Base-by-base conservation (phyloP, 768 basidiomycete species). In the Imleria badia region DNA sequence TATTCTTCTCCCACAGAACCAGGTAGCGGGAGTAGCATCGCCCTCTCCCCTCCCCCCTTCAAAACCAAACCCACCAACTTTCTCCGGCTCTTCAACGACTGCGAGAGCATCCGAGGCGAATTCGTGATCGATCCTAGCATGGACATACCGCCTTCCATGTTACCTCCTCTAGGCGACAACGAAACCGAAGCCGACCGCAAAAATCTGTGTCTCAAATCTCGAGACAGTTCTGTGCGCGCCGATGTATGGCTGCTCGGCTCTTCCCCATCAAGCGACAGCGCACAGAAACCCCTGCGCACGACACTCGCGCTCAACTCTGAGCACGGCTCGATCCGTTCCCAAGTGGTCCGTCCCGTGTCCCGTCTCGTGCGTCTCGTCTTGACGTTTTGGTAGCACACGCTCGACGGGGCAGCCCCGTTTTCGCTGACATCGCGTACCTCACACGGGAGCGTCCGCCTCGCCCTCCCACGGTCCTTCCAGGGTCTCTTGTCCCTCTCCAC, bases 81-180 rank as follows among this genome's bases (percentile, higher is more conserved):
- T 26, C 59, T 72, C 35, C 4, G 34, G 1, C 48, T 70, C 0
- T 50, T 33, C 44, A 56, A 55, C 14, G 44, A 45, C 11, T 5
- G 54, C 15, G 35, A 23, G 33, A 2, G 36, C n/a, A 34, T 69
- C 44, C 52, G 42, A 3, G 68, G 70, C 35, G 60, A 67, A 45
- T 81, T 78, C 67, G 62, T 76, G 31, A 65, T 82, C 38, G 76
- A 82, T 52, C 75, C 81, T 2, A 55, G 65, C 19, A 63, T 81
- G 20, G 30, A 47, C 12, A 71, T 82, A 42, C 80, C 81, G 0
- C 5, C 61, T 0, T 52, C 69, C 17, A 48, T 78, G 35, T 65
- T 81, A 8, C 73, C 77, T 4, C 74, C 79, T 22, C 59, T 81
- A 0, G 39, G 47, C 6, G 48, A 51, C 0, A 70, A 63, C 20